Base-by-base conservation (phyloP, 768 basidiomycete species). In the Rhizopogon rudus region DNA sequence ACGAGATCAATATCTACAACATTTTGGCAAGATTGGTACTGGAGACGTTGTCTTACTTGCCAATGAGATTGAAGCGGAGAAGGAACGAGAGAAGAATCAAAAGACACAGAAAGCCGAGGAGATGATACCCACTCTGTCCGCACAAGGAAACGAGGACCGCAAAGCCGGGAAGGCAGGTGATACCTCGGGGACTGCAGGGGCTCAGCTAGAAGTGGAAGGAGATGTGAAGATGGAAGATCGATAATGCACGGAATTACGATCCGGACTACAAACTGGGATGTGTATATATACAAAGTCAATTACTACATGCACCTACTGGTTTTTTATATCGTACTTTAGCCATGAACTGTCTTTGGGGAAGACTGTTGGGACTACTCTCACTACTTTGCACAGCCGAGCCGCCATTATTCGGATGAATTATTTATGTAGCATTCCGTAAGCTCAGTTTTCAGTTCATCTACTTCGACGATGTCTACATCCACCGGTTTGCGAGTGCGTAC, bases 21-120 rank as follows among this genome's bases (percentile, higher is more conserved):
- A 90, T 61, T 93, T 93, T 60, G 80, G 84, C n/a, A 87, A 83
- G 73, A 91, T 92, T 57, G 89, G 88, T 16, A 83, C 83, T 6
- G 90, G 88, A 7, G 89, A 93, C 57, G 73, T 94, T 57, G 77
- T 78, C 48, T 61, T 75, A 16, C 77, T 78, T 20, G 59, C 65
- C 14, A 61, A 67, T 22, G 67, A 69, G 57, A 71, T 75, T n/a
- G 72, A 75, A 7, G 55, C 62, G 22, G 71, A 74, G 29, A 70
- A 64, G 50, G 70, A 74, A 43, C 64, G 66, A 6, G 71, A 63
- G 44, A 61, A 37, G 48, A 71, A 69, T 65, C 71, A 71, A 43
- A 66, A 55, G 39, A 53, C 55, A 5, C 67, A 67, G 50, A 66
- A 56, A 49, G 57, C 55, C 22, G 67, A 63, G 40, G 66, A 66